phyloP scores from a whole-genome alignment of 1,284 basidiomycete species.

The Blastosporella zonata region DNA sequence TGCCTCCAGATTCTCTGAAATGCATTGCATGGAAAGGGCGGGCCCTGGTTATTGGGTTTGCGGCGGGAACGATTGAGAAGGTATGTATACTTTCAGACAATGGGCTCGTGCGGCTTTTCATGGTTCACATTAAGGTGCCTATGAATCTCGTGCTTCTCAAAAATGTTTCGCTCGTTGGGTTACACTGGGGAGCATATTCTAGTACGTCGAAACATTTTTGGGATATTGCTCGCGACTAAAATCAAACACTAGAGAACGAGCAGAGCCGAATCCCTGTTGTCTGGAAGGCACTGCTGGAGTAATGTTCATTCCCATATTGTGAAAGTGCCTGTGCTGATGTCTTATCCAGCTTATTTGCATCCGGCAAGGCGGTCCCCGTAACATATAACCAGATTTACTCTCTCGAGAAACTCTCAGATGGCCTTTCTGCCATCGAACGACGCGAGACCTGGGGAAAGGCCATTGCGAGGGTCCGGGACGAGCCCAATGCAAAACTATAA shows the following conservation, averaged over 20 bases:
- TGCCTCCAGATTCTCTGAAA: conserved; percentile 67
- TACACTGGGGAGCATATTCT: conserved; percentile 84
- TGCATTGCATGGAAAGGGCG: conserved; percentile 95
- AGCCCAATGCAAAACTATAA: conserved; percentile 30
- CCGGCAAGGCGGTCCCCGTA: conserved; percentile 68
- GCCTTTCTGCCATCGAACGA: conserved; percentile 70
- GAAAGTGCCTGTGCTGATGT: background rate
- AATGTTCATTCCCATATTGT: conserved; percentile 27
- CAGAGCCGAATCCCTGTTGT: conserved; percentile 62
- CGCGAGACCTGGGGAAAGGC: conserved; percentile 95
- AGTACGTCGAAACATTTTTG: conserved; percentile 40
- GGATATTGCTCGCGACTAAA: background rate
- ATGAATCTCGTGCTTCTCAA: conserved; percentile 88
- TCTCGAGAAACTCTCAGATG: conserved; percentile 57
- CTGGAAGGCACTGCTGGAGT: conserved; percentile 75
- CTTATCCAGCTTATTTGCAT: conserved; percentile 57
- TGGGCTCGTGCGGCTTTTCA: background rate
- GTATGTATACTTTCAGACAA: conserved; percentile 33
- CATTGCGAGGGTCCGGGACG: conserved; percentile 58
- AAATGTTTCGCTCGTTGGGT: conserved; percentile 78
- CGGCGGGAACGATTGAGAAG: conserved; percentile 86
- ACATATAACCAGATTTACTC: conserved; percentile 72
- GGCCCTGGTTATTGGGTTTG: conserved; percentile 90
- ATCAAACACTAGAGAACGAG: conserved; percentile 55
- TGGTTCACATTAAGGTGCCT: conserved; percentile 53